phyloP scores from a whole-genome alignment of 441 rosid species.

The Pelargonium cotyledonis region DNA sequence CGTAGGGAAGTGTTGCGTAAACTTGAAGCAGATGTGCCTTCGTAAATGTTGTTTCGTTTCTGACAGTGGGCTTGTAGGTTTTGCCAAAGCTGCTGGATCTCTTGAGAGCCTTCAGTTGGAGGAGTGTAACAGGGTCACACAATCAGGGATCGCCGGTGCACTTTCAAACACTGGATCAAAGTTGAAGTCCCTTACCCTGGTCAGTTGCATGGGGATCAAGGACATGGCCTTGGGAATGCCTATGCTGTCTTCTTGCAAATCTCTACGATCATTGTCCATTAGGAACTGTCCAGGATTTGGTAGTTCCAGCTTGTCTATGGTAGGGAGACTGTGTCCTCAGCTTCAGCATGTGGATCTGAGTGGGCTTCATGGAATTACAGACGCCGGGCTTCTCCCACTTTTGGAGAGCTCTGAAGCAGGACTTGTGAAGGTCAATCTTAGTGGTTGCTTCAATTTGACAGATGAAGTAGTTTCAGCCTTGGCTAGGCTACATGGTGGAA shows the following conservation, averaged over 20 bases:
- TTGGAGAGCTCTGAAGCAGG: slow-evolving; percentile 60
- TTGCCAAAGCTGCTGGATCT: slow-evolving; percentile 53
- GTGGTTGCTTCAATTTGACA: slow-evolving; percentile 59
- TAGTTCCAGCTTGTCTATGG: slow-evolving; percentile 54
- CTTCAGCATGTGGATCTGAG: slow-evolving; percentile 68
- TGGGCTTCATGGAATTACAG: slow-evolving; percentile 60
- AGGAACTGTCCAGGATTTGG: slow-evolving; percentile 83
- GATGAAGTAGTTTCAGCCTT: slow-evolving; percentile 56
- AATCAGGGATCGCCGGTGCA: slow-evolving; percentile 49
- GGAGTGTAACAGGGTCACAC: slow-evolving; percentile 71
- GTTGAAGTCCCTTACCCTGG: slow-evolving; percentile 57
- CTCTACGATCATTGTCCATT: slow-evolving; percentile 55
- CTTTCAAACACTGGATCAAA: slow-evolving; percentile 50
- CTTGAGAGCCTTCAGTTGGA: slow-evolving; percentile 83
- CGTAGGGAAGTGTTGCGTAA: slow-evolving; percentile 60
- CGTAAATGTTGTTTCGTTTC: slow-evolving; percentile 74
- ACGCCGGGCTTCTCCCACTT: slow-evolving; percentile 69
- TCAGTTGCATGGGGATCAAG: slow-evolving; percentile 71
- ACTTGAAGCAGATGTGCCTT: slow-evolving; percentile 69
- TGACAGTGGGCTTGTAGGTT: slow-evolving; percentile 62
- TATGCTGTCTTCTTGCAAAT: slow-evolving; percentile 38
- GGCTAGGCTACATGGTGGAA: slow-evolving; percentile 55
- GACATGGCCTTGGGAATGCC: slow-evolving; percentile 41
- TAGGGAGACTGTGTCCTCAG: slow-evolving; percentile 72
- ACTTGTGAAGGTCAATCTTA: slow-evolving; percentile 67